phyloP scores from a whole-genome alignment of 805 yeast genomes.

The Starmerella vitae region DNA sequence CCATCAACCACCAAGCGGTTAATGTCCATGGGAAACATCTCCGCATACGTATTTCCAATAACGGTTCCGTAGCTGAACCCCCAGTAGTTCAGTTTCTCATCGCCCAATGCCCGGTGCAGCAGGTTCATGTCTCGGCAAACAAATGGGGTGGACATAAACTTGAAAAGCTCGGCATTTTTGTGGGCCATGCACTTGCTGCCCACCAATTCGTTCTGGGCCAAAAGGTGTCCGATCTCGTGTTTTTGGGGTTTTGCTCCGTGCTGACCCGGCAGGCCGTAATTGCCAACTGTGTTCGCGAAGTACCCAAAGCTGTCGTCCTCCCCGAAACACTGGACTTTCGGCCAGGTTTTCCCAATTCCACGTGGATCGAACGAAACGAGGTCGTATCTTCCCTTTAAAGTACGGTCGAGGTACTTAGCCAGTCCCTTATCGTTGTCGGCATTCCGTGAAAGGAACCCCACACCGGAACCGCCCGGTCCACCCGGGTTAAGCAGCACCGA shows the following conservation, averaged over 20 bases:
- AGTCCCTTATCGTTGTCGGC: neutral
- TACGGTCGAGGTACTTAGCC: slow-evolving; percentile 10
- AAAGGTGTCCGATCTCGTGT: slow-evolving; percentile 10
- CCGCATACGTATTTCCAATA: slow-evolving; percentile 21
- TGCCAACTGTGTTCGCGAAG: neutral
- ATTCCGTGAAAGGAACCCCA: slow-evolving; percentile 4
- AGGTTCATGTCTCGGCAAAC: slow-evolving; percentile 21
- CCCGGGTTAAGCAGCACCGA: slow-evolving; percentile 21
- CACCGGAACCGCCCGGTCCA: slow-evolving; percentile 22
- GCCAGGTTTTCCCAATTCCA: slow-evolving; percentile 18
- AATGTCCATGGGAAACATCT: slow-evolving; percentile 18
- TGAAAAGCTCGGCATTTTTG: slow-evolving; percentile 8
- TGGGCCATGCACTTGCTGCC: slow-evolving; percentile 12
- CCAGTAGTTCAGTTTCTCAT: slow-evolving; percentile 21
- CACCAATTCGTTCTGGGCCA: slow-evolving; percentile 9
- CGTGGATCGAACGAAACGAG: slow-evolving; percentile 21
- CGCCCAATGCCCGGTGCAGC: slow-evolving; percentile 20
- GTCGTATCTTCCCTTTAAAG: slow-evolving; percentile 14
- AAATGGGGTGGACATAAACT: slow-evolving; percentile 17
- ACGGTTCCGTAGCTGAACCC: slow-evolving; percentile 22
- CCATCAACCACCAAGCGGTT: slow-evolving; percentile 20
- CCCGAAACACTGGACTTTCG: slow-evolving; percentile 13
- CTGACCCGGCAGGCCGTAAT: slow-evolving; percentile 7
- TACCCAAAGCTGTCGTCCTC: neutral
- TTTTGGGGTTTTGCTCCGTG: slow-evolving; percentile 1